These are phyloP conservation scores for Xylaria acuta DNA, from an alignment of 495 filamentous ascomycete species.

Conservation along the genomic window DNA sequence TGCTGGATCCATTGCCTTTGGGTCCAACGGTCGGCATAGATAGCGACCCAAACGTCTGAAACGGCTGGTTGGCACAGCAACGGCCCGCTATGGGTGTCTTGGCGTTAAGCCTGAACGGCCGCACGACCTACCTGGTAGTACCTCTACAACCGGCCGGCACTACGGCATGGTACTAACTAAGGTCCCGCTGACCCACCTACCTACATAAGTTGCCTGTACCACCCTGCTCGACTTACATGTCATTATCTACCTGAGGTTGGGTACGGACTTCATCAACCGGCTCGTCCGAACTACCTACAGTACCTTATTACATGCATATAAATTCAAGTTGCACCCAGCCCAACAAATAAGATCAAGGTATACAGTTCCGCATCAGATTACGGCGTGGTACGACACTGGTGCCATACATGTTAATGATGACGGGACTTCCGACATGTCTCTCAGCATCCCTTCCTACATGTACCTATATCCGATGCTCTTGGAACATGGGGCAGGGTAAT, in stretches of 20 bases:
- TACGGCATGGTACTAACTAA: not conserved
- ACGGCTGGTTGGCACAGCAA: constrained; percentile 38
- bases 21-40: constrained; percentile 21
- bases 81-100: not conserved
- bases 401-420: not conserved
- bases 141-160: not conserved
- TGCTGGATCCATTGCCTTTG: constrained; percentile 1
- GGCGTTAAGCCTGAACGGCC: no score
- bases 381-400: not conserved
- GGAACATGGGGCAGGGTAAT: not conserved
- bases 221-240: not conserved
- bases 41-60: constrained; percentile 24
- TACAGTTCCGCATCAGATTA: not conserved
- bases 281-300: not conserved
- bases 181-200: no score
- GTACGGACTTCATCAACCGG: not conserved
- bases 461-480: no score
- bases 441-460: not conserved
- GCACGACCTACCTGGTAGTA: no score
- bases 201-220: no score
- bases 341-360: not conserved
- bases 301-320: no score
- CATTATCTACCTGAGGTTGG: not conserved
- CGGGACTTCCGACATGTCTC: not conserved
- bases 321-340: not conserved